A percentile compares a stretch with the other conserved stretches of the same genome.
Evolutionary conservation across 2,329 filamentous ascomycete species (phyloP).

Genomic region (Diaporthe sp.): DNA sequence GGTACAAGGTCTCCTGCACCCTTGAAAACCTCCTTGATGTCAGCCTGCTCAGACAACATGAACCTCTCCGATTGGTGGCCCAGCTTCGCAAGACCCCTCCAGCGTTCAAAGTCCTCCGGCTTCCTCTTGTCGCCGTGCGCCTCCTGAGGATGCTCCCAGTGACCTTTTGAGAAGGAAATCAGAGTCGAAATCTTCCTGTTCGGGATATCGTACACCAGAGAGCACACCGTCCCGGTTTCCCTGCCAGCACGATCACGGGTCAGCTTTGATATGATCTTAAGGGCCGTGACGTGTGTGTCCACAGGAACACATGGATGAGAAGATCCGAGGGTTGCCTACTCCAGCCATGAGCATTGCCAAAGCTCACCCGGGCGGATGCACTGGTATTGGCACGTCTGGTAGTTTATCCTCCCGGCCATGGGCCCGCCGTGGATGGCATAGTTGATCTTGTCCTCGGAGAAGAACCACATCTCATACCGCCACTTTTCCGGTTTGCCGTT

Average conservation of each 20-base stretch:
- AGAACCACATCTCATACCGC: slow-evolving; percentile 75
- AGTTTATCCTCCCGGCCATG: slow-evolving; percentile 69
- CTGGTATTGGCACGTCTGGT: slow-evolving; percentile 68
- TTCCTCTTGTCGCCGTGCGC: slow-evolving; percentile 72
- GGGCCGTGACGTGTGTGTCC: not conserved
- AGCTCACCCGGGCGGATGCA: slow-evolving; percentile 70
- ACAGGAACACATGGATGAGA: too few species aligned
- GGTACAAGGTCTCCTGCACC: slow-evolving; percentile 62
- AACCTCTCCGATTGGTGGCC: slow-evolving; percentile 65
- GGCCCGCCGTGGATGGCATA: slow-evolving; percentile 73
- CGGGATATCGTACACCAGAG: slow-evolving; percentile 68
- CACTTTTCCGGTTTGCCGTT: slow-evolving; percentile 69
- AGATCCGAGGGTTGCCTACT: not conserved
- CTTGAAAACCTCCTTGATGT: slow-evolving; percentile 63
- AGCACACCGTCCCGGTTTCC: slow-evolving; percentile 71
- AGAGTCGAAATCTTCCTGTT: slow-evolving; percentile 64
- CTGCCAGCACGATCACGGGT: not conserved
- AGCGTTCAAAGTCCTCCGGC: slow-evolving; percentile 63
- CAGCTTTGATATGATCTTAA: not conserved
- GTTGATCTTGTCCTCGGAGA: slow-evolving; percentile 66
- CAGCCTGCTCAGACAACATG: slow-evolving; percentile 67
- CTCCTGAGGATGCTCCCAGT: slow-evolving; percentile 65
- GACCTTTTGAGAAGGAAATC: slow-evolving; percentile 67
- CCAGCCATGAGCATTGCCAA: slow-evolving; percentile 72
- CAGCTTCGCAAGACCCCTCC: slow-evolving; percentile 63